A percentile compares a stretch with the other conserved stretches of the same genome.
These are phyloP conservation scores for Penicillium alfredii DNA, from an alignment of 495 filamentous ascomycete genomes.

Conservation along the genomic window DNA sequence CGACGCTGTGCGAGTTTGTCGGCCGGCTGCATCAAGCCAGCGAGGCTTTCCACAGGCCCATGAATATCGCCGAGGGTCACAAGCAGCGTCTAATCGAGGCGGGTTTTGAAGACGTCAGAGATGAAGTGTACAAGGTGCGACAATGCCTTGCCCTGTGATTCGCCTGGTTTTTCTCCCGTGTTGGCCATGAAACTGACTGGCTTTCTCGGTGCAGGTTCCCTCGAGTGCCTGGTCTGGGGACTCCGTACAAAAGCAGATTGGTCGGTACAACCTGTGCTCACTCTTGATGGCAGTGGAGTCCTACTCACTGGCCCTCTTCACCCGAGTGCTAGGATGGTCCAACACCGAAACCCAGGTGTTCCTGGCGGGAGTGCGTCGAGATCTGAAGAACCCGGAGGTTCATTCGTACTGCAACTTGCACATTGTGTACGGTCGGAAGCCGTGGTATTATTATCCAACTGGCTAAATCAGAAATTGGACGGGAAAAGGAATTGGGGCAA, in stretches of 20 bases:
- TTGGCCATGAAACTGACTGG: constrained; percentile 2
- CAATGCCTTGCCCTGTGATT: not conserved
- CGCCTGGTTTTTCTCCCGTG: not conserved
- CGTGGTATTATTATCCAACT: constrained; percentile 4
- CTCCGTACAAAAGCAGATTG: constrained; percentile 43
- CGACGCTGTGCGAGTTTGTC: constrained; percentile 27
- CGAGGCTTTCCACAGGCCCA: constrained; percentile 30
- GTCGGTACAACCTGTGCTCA: constrained; percentile 35
- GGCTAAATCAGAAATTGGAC: constrained; percentile 12
- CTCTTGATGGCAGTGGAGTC: constrained; percentile 38
- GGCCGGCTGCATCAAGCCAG: constrained; percentile 30
- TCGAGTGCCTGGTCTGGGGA: constrained; percentile 41
- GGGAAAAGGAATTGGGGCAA: constrained; percentile 1
- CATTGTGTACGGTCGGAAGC: constrained; percentile 31
- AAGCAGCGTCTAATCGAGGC: constrained; percentile 26
- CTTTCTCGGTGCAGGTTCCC: constrained; percentile 21
- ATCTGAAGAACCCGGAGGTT: constrained; percentile 43
- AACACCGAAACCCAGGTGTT: constrained; percentile 53
- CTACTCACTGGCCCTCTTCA: constrained; percentile 44
- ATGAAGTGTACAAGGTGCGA: constrained; percentile 41
- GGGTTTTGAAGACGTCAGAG: constrained; percentile 34
- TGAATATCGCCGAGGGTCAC: constrained; percentile 35
- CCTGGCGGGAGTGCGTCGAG: constrained; percentile 46
- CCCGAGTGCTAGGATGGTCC: constrained; percentile 49
- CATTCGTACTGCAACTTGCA: constrained; percentile 42